phyloP scores from a whole-genome alignment of 352 stramenopile genomes.

The Thraustotheca clavata region DNA sequence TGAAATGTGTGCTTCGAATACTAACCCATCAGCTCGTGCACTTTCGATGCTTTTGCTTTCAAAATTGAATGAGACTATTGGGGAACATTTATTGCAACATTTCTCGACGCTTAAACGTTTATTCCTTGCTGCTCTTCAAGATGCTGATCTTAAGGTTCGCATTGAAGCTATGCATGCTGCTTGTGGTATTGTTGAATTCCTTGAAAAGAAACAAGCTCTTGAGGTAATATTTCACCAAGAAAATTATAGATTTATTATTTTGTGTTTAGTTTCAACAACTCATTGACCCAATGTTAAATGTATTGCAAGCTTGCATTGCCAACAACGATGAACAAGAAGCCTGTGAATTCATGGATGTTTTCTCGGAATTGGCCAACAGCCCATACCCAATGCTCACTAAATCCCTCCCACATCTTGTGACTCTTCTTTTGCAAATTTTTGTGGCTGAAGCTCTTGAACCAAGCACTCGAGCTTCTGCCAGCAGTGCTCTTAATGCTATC shows the following conservation, averaged over 20 bases:
- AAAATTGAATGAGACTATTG: conserved; percentile 91
- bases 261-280: conserved; percentile 47
- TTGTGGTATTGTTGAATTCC: conserved; percentile 70
- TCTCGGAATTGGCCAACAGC: conserved; percentile 77
- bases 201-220: conserved; percentile 48
- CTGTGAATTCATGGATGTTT: conserved; percentile 82
- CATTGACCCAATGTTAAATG: conserved; percentile 75
- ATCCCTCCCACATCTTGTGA: conserved; percentile 67
- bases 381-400: conserved; percentile 80
- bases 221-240: neutral
- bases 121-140: conserved; percentile 59
- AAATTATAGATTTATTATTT: conserved; percentile 26
- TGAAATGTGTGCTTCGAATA: conserved; percentile 73
- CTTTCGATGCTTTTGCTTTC: conserved; percentile 91
- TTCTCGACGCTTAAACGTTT: conserved; percentile 76
- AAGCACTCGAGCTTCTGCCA: conserved; percentile 68
- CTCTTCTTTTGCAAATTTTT: conserved; percentile 77
- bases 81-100: conserved; percentile 70
- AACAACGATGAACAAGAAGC: conserved; percentile 66
- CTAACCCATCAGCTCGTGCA: conserved; percentile 75
- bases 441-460: conserved; percentile 64
- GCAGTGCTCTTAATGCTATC: conserved; percentile 75
- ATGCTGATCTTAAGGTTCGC: conserved; percentile 74
- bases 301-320: conserved; percentile 76
- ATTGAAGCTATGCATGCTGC: conserved; percentile 73